Evolutionary conservation across 495 filamentous ascomycete species (phyloP).

Genomic region (Aspergillus panamensis): DNA sequence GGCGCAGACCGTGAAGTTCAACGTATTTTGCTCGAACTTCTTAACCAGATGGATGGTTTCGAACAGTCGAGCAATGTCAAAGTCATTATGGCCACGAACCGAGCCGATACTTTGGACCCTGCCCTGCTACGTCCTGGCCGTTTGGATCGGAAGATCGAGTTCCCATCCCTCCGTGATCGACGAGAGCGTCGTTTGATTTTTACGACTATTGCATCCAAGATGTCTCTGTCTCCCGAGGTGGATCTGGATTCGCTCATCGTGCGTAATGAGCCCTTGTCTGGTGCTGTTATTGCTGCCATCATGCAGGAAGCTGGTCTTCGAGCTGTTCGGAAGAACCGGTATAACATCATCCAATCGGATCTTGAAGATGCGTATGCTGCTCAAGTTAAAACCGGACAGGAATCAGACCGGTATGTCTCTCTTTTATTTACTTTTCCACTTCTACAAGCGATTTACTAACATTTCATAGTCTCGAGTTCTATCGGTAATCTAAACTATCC

Average conservation of each 20-base stretch:
- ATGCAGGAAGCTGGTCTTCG: constrained; percentile 98
- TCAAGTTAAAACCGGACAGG: constrained; percentile 86
- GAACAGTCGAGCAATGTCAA: constrained; percentile 98
- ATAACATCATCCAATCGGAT: constrained; percentile 96
- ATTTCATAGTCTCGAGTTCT: constrained; percentile 51
- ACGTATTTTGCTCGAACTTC: constrained; percentile 91
- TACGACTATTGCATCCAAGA: constrained; percentile 90
- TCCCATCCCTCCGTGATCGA: constrained; percentile 84
- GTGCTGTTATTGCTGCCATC: constrained; percentile 95
- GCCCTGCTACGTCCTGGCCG: constrained; percentile 91
- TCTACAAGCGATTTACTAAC: constrained; percentile 17
- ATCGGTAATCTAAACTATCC: constrained; percentile 38
- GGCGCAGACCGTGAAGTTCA: constrained; percentile 97
- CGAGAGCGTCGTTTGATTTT: constrained; percentile 95
- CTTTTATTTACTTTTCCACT: background rate
- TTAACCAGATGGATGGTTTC: constrained; percentile 99
- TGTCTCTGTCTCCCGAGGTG: constrained; percentile 94
- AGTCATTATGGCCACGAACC: constrained; percentile 99
- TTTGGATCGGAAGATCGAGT: constrained; percentile 97
- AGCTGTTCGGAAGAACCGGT: constrained; percentile 95
- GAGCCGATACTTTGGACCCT: constrained; percentile 93
- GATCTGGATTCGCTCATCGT: constrained; percentile 94
- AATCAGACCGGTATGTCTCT: constrained; percentile 54
- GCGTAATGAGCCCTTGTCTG: constrained; percentile 90
- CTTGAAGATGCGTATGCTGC: constrained; percentile 93